Evolutionary conservation across 129 eudicot genomes (phyloP).

Genomic region (Cynara cardunculus): DNA sequence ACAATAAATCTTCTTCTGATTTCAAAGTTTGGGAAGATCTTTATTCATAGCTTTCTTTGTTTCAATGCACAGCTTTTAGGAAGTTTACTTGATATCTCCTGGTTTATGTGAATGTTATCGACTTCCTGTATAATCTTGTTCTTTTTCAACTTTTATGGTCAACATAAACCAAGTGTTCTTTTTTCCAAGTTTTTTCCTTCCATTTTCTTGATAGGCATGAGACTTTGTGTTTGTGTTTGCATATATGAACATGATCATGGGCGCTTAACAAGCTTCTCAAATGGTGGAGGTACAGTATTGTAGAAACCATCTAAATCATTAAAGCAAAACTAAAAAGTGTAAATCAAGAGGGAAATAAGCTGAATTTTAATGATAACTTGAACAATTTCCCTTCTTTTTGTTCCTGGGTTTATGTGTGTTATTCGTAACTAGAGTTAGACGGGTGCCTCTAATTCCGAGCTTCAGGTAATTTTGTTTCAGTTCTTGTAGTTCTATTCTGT

Average conservation of each 20-base stretch:
- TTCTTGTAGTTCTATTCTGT: background rate
- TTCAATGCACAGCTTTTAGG: background rate
- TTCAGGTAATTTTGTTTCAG: background rate
- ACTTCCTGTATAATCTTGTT: background rate
- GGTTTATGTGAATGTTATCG: constrained; percentile 18
- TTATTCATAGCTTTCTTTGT: constrained; percentile 18
- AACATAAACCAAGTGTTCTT: background rate
- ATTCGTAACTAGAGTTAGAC: background rate
- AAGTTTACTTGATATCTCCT: background rate
- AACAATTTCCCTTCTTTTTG: background rate
- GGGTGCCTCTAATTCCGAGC: background rate
- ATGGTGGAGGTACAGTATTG: background rate
- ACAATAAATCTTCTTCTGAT: constrained; percentile 58
- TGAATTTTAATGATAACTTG: background rate
- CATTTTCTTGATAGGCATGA: no score
- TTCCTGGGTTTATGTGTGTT: background rate
- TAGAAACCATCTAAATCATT: background rate
- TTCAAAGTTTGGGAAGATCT: constrained; percentile 85
- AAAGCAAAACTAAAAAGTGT: background rate
- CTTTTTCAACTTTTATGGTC: background rate
- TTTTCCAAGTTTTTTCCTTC: background rate
- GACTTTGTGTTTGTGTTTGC: background rate
- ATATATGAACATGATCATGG: background rate
- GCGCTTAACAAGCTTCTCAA: background rate
- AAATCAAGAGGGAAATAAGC: no score